Percentiles rank a stretch among this genome's conserved stretches.
phyloP scores from a whole-genome alignment of 495 filamentous ascomycete species.

The Podospora conica region DNA sequence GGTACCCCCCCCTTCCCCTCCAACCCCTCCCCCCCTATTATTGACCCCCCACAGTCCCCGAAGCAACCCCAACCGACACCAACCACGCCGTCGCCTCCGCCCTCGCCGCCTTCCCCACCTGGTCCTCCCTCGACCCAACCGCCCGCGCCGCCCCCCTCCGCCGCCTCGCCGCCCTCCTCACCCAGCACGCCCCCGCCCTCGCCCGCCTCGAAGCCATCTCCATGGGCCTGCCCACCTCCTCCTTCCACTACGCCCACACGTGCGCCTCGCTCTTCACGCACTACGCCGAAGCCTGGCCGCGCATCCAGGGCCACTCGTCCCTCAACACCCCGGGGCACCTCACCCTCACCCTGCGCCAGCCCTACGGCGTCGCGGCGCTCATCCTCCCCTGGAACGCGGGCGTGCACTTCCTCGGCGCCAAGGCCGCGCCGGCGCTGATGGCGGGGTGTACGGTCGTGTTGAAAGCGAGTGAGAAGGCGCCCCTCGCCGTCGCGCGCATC shows the following conservation, averaged over 20 bases:
- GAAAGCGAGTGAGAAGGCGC: constrained; percentile 88
- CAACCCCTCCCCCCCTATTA: background rate
- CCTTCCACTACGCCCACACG: constrained; percentile 30
- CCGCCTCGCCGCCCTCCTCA: constrained; percentile 47
- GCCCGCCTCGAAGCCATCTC: constrained; percentile 48
- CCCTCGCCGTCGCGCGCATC: constrained; percentile 59
- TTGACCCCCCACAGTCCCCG: constrained; percentile 20
- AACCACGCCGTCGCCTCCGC: constrained; percentile 55
- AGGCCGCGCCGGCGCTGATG: constrained; percentile 79
- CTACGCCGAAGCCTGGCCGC: constrained; percentile 31
- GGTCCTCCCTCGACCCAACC: constrained; percentile 43
- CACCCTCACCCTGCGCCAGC: constrained; percentile 82
- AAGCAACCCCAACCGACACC: constrained; percentile 41
- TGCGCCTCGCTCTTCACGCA: constrained; percentile 26
- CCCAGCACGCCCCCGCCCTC: constrained; percentile 42
- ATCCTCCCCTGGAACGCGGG: constrained; percentile 94
- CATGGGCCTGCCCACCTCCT: constrained; percentile 42
- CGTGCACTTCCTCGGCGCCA: constrained; percentile 79
- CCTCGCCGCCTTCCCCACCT: constrained; percentile 52
- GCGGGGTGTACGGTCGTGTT: constrained; percentile 82
- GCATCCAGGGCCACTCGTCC: constrained; percentile 67
- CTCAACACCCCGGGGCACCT: constrained; percentile 72
- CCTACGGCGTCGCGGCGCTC: constrained; percentile 82
- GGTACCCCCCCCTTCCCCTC: constrained; percentile 10
- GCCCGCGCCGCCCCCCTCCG: constrained; percentile 42